Percentiles rank a stretch among this genome's conserved stretches.
These are phyloP conservation scores for Geotrichum reessii DNA, from an alignment of 1,139 yeast genomes.

Conservation along the genomic window DNA sequence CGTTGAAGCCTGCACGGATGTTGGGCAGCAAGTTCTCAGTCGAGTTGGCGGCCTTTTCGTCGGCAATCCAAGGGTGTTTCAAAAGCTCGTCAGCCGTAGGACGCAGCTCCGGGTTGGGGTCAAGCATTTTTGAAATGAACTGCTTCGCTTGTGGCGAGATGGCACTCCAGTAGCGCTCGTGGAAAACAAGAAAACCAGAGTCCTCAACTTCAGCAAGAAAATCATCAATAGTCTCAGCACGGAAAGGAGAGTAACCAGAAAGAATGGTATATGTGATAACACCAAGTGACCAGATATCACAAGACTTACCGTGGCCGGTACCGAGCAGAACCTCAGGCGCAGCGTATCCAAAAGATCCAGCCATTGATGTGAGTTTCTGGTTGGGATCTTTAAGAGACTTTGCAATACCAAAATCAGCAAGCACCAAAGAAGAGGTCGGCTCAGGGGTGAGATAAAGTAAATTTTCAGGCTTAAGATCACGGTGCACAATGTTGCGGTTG, in stretches of 20 bases:
- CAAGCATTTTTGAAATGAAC: slow-evolving; percentile 62
- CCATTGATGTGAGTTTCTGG: slow-evolving; percentile 67
- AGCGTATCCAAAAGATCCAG: slow-evolving; percentile 90
- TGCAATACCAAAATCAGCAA: slow-evolving; percentile 93
- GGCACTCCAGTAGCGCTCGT: slow-evolving; percentile 78
- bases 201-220: slow-evolving; percentile 78
- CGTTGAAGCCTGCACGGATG: slow-evolving; percentile 70
- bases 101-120: slow-evolving; percentile 57
- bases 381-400: slow-evolving; percentile 54
- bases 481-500: slow-evolving; percentile 68
- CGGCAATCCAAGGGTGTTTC: slow-evolving; percentile 65
- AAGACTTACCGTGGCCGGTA: slow-evolving; percentile 82
- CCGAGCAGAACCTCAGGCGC: slow-evolving; percentile 85
- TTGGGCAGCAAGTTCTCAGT: slow-evolving; percentile 65
- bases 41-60: slow-evolving; percentile 38
- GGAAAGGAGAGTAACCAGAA: slow-evolving; percentile 90
- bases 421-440: slow-evolving; percentile 60
- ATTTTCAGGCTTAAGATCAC: slow-evolving; percentile 90
- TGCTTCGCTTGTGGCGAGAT: slow-evolving; percentile 70
- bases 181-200: slow-evolving; percentile 61
- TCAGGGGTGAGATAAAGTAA: slow-evolving; percentile 56
- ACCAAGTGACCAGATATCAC: slow-evolving; percentile 90
- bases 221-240: slow-evolving; percentile 76
- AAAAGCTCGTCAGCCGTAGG: slow-evolving; percentile 62
- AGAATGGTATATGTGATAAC: slow-evolving; percentile 84